A percentile compares a stretch with the other conserved stretches of the same genome.
Conservation (phyloP, 192 early-diverging fungal genomes). For the Gamsiella multidivaricata region DNA sequence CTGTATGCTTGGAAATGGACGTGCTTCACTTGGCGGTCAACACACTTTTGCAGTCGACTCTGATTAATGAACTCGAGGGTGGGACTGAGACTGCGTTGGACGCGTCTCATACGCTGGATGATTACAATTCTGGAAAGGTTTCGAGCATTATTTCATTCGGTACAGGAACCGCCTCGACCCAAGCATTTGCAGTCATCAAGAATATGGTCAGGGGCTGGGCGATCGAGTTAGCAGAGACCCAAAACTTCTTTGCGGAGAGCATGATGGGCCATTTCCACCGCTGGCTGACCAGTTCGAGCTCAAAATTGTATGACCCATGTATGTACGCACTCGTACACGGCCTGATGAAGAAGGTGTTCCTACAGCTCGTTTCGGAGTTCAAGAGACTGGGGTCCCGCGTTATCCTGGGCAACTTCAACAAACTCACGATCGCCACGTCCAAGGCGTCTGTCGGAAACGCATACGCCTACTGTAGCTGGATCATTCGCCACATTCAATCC, state of each 20-base stretch:
- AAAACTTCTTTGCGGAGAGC: conserved; percentile 75
- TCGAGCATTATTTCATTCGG: conserved; percentile 53
- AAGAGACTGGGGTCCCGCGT: conserved; percentile 80
- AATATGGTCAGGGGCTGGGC: conserved; percentile 85
- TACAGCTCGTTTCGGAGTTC: conserved; percentile 86
- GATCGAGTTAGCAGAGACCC: conserved; percentile 69
- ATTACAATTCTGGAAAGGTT: conserved; percentile 62
- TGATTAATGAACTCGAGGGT: conserved; percentile 85
- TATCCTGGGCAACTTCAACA: conserved; percentile 84
- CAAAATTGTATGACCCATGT: conserved; percentile 87
- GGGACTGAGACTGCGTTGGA: conserved; percentile 54
- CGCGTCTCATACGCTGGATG: conserved; percentile 69
- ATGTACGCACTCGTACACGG: conserved; percentile 81
- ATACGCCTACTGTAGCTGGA: conserved; percentile 77
- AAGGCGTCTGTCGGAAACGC: conserved; percentile 82
- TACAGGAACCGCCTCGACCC: conserved; percentile 55
- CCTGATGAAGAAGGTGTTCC: conserved; percentile 91
- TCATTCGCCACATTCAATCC: conserved; percentile 72
- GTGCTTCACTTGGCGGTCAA: conserved; percentile 84
- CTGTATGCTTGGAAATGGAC: conserved; percentile 88
- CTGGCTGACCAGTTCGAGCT: conserved; percentile 83
- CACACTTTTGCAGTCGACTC: conserved; percentile 78
- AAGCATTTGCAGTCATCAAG: conserved; percentile 82
- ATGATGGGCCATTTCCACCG: conserved; percentile 88
- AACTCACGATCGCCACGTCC: conserved; percentile 82